phyloP scores from a whole-genome alignment of 1,284 basidiomycete species.

The Earliella scabrosa region DNA sequence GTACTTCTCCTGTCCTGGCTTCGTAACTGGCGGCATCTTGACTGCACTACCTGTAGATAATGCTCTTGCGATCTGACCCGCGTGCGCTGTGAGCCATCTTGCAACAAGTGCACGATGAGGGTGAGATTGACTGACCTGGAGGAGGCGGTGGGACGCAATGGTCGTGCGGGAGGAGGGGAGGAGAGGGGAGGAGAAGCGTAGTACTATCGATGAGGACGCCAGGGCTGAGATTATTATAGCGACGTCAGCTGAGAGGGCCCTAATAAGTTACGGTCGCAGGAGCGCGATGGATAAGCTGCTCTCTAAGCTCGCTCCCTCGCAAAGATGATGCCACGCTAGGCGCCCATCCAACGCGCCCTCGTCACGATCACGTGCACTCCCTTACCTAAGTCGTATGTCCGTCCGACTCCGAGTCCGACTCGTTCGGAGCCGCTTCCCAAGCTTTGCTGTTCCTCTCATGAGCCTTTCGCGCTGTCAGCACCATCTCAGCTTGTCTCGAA shows the following conservation, averaged over 20 bases:
- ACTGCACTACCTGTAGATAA: conserved; percentile 41
- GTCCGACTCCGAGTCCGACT: too few relatives aligned
- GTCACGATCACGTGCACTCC: too few relatives aligned
- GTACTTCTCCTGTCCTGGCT: conserved; percentile 67
- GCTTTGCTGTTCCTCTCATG: too few relatives aligned
- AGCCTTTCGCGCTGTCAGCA: too few relatives aligned
- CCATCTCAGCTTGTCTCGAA: too few relatives aligned
- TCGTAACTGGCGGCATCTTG: conserved; percentile 73
- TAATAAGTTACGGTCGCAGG: background rate
- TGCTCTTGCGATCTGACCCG: conserved; percentile 51
- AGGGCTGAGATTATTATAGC: conserved; percentile 20
- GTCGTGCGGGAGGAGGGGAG: conserved; percentile 7
- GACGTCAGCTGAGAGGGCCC: background rate
- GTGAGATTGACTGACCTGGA: conserved; percentile 14
- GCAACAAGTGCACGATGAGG: background rate
- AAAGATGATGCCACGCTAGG: conserved; percentile 10
- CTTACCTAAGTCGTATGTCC: too few relatives aligned
- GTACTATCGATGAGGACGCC: conserved; percentile 25
- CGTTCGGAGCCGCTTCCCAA: too few relatives aligned
- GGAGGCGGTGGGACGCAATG: conserved; percentile 26
- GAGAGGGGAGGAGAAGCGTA: conserved; percentile 10
- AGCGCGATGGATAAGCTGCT: conserved; percentile 6
- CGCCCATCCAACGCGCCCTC: background rate
- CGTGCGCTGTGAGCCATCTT: background rate
- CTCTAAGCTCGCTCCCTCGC: background rate